Percentiles rank a stretch among this genome's conserved stretches.
Evolutionary conservation across 2,329 filamentous ascomycete species (phyloP).

Genomic region (Alternaria sp.): DNA sequence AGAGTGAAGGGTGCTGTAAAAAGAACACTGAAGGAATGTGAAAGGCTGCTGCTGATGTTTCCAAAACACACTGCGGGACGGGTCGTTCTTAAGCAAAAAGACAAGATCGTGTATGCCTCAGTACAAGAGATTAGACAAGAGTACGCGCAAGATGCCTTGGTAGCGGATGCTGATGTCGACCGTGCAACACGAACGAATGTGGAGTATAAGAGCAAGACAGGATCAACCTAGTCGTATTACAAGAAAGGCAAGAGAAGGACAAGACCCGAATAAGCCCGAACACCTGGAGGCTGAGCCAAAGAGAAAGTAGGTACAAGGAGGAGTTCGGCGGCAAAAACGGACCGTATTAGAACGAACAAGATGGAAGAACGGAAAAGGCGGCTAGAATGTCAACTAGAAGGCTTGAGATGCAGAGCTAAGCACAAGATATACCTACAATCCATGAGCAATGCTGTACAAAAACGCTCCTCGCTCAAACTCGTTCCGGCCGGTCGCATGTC

Average conservation of each 20-base stretch:
- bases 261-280: constrained; percentile 6
- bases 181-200: constrained; percentile 13
- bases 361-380: constrained; percentile 2
- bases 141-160: not conserved
- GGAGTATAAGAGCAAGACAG: constrained; percentile 11
- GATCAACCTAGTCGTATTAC: constrained; percentile 19
- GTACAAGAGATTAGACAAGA: not conserved
- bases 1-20: not conserved
- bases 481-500: not conserved
- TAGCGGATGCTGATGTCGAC: constrained; percentile 18
- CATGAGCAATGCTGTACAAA: not conserved
- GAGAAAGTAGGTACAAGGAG: not conserved
- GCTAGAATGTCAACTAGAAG: not conserved
- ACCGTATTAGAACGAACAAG: constrained; percentile 1
- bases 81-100: not conserved
- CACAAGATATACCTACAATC: constrained; percentile 18
- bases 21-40: not conserved
- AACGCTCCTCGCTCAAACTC: not conserved
- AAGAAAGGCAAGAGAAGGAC: constrained; percentile 9
- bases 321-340: not conserved
- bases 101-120: not conserved
- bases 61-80: not conserved
- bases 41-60: not conserved
- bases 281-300: constrained; percentile 18
- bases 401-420: constrained; percentile 10